phyloP scores from a whole-genome alignment of 345 rosid genomes.

The Alliaria petiolata region DNA sequence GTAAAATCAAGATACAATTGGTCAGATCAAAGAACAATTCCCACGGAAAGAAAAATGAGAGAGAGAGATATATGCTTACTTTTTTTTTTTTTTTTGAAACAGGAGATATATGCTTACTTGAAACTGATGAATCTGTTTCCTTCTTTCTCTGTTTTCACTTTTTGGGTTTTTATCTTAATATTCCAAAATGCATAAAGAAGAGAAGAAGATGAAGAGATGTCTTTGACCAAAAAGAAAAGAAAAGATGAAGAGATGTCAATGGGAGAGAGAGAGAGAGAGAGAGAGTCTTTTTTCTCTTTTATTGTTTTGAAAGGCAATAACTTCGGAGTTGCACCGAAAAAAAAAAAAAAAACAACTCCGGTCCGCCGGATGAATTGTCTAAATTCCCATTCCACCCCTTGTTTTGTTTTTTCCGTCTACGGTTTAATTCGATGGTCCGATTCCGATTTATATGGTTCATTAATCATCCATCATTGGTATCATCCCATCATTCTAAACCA shows the following conservation, averaged over 20 bases:
- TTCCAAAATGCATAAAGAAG: background rate
- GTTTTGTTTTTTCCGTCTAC: background rate
- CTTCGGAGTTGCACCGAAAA: no score
- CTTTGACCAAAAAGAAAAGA: background rate
- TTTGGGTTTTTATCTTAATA: background rate
- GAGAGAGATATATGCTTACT: no score
- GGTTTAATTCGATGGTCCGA: background rate
- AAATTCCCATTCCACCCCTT: background rate
- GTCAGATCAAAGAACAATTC: background rate
- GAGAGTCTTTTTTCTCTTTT: background rate
- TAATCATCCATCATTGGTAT: background rate
- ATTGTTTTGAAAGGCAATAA: no score
- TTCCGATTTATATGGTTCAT: background rate
- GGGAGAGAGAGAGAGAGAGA: background rate
- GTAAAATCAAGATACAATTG: background rate
- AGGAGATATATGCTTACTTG: conserved; percentile 17
- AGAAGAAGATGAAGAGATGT: conserved; percentile 11
- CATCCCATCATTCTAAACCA: background rate
- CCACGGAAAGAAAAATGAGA: no score
- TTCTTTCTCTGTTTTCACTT: background rate
- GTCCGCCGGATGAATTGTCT: background rate
- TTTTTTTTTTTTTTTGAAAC: no score
- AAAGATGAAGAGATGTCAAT: conserved; percentile 2
- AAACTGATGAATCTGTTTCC: background rate
- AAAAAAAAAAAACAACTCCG: no score